Evolutionary conservation across 2,329 filamentous ascomycete species (phyloP).

Genomic region (Diaporthe citri): DNA sequence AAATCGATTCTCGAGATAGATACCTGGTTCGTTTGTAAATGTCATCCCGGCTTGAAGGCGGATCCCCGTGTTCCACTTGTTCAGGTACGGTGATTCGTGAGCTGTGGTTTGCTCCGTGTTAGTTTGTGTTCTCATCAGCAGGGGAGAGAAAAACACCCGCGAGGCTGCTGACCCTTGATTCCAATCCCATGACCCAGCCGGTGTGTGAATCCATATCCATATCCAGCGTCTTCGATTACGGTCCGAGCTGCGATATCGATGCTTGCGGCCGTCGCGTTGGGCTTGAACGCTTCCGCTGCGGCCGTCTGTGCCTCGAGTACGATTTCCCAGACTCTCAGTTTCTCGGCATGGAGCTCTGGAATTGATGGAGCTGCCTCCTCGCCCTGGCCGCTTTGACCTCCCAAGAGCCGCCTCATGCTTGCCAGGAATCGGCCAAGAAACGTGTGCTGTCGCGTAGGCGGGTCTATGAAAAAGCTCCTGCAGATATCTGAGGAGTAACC

Average conservation of each 20-base stretch:
- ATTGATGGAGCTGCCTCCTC: slow-evolving; percentile 6
- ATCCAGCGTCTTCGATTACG: slow-evolving; percentile 69
- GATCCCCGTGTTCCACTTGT: slow-evolving; percentile 68
- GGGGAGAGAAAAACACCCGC: background rate
- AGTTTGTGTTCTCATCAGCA: background rate
- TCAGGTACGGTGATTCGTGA: slow-evolving; percentile 74
- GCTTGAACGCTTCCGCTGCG: slow-evolving; percentile 62
- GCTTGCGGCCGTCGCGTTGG: slow-evolving; percentile 67
- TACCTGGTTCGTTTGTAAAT: slow-evolving; percentile 74
- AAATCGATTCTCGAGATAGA: slow-evolving; percentile 71
- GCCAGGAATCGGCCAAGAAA: background rate
- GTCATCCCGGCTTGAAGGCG: slow-evolving; percentile 68
- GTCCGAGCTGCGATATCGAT: slow-evolving; percentile 71
- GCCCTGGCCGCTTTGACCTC: background rate
- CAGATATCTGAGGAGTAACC: slow-evolving; percentile 75
- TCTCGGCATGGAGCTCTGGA: slow-evolving; percentile 56
- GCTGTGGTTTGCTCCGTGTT: slow-evolving; percentile 49
- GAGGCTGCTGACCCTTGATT: slow-evolving; percentile 62
- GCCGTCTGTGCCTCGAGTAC: slow-evolving; percentile 73
- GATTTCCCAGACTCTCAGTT: slow-evolving; percentile 69
- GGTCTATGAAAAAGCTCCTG: slow-evolving; percentile 69
- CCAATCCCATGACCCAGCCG: slow-evolving; percentile 74
- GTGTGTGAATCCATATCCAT: slow-evolving; percentile 71
- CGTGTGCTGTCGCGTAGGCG: slow-evolving; percentile 38
- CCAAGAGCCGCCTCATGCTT: background rate